Base-by-base conservation (phyloP, 768 basidiomycete genomes). In the Podaxis carcinomalis region DNA sequence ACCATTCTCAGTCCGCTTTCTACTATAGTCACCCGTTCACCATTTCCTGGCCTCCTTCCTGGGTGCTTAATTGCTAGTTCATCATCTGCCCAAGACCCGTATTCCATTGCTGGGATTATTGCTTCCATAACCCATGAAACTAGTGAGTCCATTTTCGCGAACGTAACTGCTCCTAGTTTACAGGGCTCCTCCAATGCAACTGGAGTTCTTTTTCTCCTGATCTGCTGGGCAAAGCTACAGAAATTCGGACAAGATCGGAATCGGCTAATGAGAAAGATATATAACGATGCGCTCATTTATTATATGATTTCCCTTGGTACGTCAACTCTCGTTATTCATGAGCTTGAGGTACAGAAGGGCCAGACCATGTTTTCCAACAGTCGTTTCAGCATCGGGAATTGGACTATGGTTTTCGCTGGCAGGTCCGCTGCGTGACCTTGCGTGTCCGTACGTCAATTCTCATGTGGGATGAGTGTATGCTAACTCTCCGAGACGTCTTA, bases 181-280 rank as follows among this genome's bases (percentile, higher is more conserved):
- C 25, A 25, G 3, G 11, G 14, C 14, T 7, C n/a, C n/a, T n/a
- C n/a, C 40, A 42, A 42, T 1, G 5, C 3, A 10, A 10, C 19
- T 14, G 7, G 19, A 56, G 54, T 44, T 40, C 54, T 56, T 27
- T 56, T 56, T 21, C 40, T 56, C 39, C 16, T 42, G 10, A 44
- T 56, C 1, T 56, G 19, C 16, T 56, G 54, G 54, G 40, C 40
- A 3, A 56, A 44, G 16, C 21, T 39, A 5, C 19, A 28, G 39
- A 56, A 21, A 44, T 56, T 42, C 54, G 27, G 27, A 36, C 23
- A 25, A 19, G 54, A 44, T 19, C 25, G 11, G 5, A 56, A 42
- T 36, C 42, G 16, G 54, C 27, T 56, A 5, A 56, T 56, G 54
- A 44, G n/a, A n/a, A 56, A 27, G 40, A 56, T 56, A 21, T 56